Base-by-base conservation (phyloP, 805 yeast species). In the Candida sonorensis region DNA sequence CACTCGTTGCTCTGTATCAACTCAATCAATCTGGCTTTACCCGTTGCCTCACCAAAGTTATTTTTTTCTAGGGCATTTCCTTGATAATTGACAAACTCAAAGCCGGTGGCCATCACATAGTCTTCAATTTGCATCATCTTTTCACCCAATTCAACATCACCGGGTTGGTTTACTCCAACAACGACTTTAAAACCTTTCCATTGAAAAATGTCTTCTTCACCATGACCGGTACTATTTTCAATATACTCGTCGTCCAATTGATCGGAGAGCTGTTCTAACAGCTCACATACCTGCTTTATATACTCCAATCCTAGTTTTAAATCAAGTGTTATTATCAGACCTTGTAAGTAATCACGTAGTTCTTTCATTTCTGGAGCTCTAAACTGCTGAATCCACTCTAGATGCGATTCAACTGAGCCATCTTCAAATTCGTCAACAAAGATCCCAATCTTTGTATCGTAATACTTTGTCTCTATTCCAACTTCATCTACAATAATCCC, bases 301-400 rank as follows among this genome's bases (percentile, higher is more conserved):
- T 37, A 44, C 1, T 18, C 26, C 15, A 21, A 10, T 4, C 25
- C 10, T 4, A 16, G 6, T 3, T 17, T 10, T 26, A 57, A 30
- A 37, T 62, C 56, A 10, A 70, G 23, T 1, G 72, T 63, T 37
- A 69, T 51, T 3, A 72, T 50, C 9, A 70, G 18, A 1, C 77
- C 78, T 26, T 65, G 69, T 3, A 72, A 26, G 2, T 48, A 66
- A 14, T 65, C 70, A 17, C 77, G 49, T 21, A 72, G 45, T 33
- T 69, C 77, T 16, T 36, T 43, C 35, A 50, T 56, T 23, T 69
- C 74, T 0, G 44, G 54, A 1, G 51, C 33, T 8, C 26, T 10
- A 35, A 72, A 64, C 37, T 72, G 75, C 0, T 41, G 29, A 23
- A 37, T 35, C 73, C 77, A 71, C 3, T 43, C 33, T 5, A 17